Conservation (phyloP, 192 early-diverging fungal genomes). For the Backusella tuberculispora region DNA sequence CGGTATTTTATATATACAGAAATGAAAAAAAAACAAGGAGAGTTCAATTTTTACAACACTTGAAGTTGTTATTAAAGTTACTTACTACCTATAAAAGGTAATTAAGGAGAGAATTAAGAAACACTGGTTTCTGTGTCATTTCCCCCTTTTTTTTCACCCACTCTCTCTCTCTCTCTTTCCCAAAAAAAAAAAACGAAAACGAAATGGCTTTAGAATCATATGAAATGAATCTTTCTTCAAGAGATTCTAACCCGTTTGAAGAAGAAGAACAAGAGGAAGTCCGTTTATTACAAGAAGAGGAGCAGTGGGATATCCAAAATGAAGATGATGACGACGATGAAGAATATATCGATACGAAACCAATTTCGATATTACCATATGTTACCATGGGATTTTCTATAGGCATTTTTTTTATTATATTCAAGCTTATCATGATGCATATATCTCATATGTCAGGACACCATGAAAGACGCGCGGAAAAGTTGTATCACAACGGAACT, state of each 20-base stretch:
- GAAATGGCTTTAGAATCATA: constrained; percentile 11
- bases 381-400: not conserved
- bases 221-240: constrained; percentile 9
- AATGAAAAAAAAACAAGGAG: too few relatives aligned
- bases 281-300: constrained; percentile 16
- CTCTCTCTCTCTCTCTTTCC: not conserved
- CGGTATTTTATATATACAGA: too few relatives aligned
- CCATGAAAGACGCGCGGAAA: constrained; percentile 2
- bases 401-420: constrained; percentile 6
- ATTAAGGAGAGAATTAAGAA: constrained; percentile 2
- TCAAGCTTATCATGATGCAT: constrained; percentile 8
- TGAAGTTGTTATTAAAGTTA: constrained; percentile 9
- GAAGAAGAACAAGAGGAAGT: not conserved
- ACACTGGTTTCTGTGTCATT: not conserved
- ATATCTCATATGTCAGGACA: not conserved
- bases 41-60: not conserved
- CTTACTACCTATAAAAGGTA: not conserved
- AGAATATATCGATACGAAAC: not conserved
- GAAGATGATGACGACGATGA: not conserved
- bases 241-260: not conserved
- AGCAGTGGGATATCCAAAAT: constrained; percentile 3
- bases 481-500: constrained; percentile 62
- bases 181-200: not conserved
- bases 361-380: not conserved
- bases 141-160: not conserved